phyloP scores from a whole-genome alignment of 148 eudicot genomes.

The Heliosperma pusillum region DNA sequence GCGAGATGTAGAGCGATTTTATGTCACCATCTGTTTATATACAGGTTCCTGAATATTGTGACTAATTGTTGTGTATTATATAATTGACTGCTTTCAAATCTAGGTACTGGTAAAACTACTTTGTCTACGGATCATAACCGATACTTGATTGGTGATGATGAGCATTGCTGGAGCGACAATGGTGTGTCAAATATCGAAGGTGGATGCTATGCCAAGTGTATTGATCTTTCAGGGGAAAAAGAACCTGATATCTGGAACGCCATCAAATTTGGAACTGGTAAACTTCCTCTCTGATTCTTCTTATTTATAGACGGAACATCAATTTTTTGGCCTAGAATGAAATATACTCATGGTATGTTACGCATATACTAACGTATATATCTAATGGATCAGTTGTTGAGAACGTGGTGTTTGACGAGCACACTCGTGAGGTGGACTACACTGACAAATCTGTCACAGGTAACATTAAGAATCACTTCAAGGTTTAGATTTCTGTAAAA shows the following conservation, averaged over 20 bases:
- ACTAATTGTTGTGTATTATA: neutral
- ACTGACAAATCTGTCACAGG: constrained; percentile 88
- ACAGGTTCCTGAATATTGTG: neutral
- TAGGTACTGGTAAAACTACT: constrained; percentile 84
- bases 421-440: constrained; percentile 80
- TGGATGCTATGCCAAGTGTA: constrained; percentile 87
- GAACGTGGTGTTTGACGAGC: constrained; percentile 92
- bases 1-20: constrained; percentile 22
- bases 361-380: neutral
- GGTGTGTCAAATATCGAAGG: constrained; percentile 87
- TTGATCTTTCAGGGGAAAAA: constrained; percentile 64
- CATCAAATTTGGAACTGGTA: constrained; percentile 65
- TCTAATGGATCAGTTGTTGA: constrained; percentile 54
- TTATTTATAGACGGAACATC: too few species aligned
- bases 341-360: neutral
- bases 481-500: neutral
- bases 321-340: neutral
- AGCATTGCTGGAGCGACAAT: constrained; percentile 69
- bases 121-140: constrained; percentile 76
- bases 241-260: constrained; percentile 89
- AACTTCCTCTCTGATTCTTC: neutral
- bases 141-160: constrained; percentile 71
- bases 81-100: neutral
- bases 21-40: constrained; percentile 18
- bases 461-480: constrained; percentile 1